Percentiles rank a stretch among this genome's conserved stretches.
These are phyloP conservation scores for Xylariaceae sp. DNA, from an alignment of 2,329 filamentous ascomycete species.

Conservation along the genomic window DNA sequence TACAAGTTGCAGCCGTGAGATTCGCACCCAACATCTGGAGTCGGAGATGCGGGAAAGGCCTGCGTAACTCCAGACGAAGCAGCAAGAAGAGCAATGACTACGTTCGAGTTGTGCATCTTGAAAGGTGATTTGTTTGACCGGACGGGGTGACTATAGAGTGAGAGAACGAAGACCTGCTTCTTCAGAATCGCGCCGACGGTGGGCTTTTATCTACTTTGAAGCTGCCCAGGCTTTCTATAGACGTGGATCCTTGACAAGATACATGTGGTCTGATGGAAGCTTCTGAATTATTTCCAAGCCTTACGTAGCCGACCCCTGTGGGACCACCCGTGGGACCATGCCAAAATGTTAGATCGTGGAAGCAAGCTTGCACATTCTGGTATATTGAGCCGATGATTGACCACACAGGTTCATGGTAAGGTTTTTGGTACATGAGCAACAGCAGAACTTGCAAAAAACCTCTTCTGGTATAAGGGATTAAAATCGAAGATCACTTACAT, in stretches of 20 bases:
- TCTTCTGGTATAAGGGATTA: too few relatives aligned
- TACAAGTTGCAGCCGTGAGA: slow-evolving; percentile 45
- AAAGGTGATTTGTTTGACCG: background rate
- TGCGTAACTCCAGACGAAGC: slow-evolving; percentile 10
- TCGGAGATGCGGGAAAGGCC: slow-evolving; percentile 21
- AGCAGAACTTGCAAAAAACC: too few relatives aligned
- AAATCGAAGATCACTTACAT: background rate
- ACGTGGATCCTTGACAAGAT: background rate
- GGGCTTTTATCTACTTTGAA: background rate
- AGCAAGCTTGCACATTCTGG: background rate
- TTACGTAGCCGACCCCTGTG: background rate
- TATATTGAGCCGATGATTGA: slow-evolving; percentile 7
- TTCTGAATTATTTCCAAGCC: background rate
- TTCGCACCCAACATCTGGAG: slow-evolving; percentile 39
- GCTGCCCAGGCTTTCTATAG: background rate
- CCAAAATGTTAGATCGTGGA: background rate
- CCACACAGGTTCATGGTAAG: background rate
- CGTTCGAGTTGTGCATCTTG: slow-evolving; percentile 19
- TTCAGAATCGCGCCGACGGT: background rate
- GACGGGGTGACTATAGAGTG: background rate
- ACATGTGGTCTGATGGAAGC: background rate
- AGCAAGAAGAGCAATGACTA: slow-evolving; percentile 16
- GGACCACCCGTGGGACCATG: background rate
- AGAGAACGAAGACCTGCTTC: background rate
- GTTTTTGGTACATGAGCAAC: too few relatives aligned